Conservation (phyloP, 352 stramenopile species). For the Phytophthora hibernalis region DNA sequence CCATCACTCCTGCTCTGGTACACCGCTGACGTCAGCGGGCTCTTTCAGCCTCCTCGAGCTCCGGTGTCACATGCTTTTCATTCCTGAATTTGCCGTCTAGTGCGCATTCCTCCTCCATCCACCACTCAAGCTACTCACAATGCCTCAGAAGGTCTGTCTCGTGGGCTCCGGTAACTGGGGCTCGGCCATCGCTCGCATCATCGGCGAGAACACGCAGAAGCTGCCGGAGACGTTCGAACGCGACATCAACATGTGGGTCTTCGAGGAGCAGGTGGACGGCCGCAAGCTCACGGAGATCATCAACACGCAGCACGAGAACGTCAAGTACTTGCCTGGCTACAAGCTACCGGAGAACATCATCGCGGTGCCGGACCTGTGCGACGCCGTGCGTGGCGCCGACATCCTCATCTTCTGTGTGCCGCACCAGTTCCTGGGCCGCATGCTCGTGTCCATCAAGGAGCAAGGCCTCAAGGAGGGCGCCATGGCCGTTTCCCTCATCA, state of each 20-base stretch:
- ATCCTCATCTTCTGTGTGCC: constrained; percentile 97
- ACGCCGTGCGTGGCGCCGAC: constrained; percentile 90
- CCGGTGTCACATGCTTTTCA: constrained; percentile 16
- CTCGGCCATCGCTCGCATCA: constrained; percentile 84
- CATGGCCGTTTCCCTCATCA: constrained; percentile 92
- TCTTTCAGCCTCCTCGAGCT: neutral
- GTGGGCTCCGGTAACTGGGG: constrained; percentile 87
- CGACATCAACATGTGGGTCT: constrained; percentile 98
- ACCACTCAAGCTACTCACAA: constrained; percentile 19
- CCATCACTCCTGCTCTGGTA: constrained; percentile 13
- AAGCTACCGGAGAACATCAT: constrained; percentile 95
- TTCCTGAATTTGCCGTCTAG: constrained; percentile 34
- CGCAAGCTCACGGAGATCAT: constrained; percentile 96
- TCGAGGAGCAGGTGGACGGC: constrained; percentile 90
- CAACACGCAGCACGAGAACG: constrained; percentile 96
- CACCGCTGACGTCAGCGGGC: constrained; percentile 32
- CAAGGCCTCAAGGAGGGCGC: constrained; percentile 70
- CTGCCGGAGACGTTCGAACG: constrained; percentile 78
- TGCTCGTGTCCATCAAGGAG: constrained; percentile 91
- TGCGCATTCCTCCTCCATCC: neutral
- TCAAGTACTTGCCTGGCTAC: constrained; percentile 93
- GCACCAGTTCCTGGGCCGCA: constrained; percentile 95
- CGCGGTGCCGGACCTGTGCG: constrained; percentile 92
- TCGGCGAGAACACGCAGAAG: constrained; percentile 77
- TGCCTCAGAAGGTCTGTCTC: constrained; percentile 78